Conservation (phyloP, 192 early-diverging fungal genomes). For the Dissophora globulifera region DNA sequence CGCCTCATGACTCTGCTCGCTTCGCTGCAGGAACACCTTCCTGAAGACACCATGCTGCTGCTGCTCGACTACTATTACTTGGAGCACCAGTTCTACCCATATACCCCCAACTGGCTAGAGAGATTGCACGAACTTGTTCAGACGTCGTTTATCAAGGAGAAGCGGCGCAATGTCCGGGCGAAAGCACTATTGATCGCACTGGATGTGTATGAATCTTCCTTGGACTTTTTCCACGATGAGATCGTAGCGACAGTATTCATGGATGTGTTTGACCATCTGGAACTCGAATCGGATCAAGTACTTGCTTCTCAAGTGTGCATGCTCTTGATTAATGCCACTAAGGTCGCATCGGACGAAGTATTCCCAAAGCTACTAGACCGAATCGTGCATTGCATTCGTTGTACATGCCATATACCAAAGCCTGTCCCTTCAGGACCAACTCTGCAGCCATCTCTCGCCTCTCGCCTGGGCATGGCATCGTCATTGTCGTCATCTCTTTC, state of each 20-base stretch:
- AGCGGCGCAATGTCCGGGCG: constrained; percentile 42
- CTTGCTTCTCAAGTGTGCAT: constrained; percentile 47
- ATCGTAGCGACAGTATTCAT: constrained; percentile 56
- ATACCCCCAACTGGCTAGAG: constrained; percentile 63
- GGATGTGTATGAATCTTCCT: constrained; percentile 60
- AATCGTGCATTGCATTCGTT: constrained; percentile 51
- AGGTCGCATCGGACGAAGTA: constrained; percentile 35
- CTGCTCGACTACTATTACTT: constrained; percentile 62
- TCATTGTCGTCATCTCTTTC: constrained; percentile 18
- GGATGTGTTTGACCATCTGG: constrained; percentile 55
- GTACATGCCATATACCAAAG: constrained; percentile 50
- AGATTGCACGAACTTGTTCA: constrained; percentile 54
- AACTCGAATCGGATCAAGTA: constrained; percentile 47
- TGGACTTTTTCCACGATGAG: constrained; percentile 63
- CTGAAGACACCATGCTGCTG: constrained; percentile 54
- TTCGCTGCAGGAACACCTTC: constrained; percentile 51
- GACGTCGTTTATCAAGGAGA: constrained; percentile 55
- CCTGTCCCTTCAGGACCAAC: constrained; percentile 2
- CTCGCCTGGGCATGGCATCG: constrained; percentile 48
- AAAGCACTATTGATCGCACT: constrained; percentile 54
- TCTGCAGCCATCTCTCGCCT: constrained; percentile 28
- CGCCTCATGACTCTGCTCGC: constrained; percentile 62
- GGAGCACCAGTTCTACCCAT: constrained; percentile 65
- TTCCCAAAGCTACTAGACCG: constrained; percentile 52
- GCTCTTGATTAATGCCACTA: constrained; percentile 52